Evolutionary conservation across 345 rosid genomes (phyloP).

Genomic region (Salix purpurea): DNA sequence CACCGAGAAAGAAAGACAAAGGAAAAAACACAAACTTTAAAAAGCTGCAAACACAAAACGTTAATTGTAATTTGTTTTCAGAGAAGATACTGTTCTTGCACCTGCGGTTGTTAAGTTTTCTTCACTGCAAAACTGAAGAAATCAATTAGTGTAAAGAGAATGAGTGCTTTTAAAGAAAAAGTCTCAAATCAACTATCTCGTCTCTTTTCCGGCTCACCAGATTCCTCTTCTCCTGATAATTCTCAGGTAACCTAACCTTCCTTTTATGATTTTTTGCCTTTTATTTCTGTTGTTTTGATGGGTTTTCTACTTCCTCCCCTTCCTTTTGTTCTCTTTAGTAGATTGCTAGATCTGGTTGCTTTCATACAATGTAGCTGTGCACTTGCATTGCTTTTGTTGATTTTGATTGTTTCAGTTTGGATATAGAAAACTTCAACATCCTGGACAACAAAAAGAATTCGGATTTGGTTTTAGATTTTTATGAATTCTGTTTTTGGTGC

Average conservation of each 20-base stretch:
- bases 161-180: conserved; percentile 67
- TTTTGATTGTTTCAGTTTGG: not conserved
- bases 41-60: not conserved
- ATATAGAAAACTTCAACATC: not conserved
- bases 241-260: conserved; percentile 37
- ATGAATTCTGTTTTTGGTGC: not conserved
- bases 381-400: not conserved
- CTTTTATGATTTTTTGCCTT: not conserved
- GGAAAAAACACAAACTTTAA: not conserved
- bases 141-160: not conserved
- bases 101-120: not conserved
- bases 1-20: too few species aligned
- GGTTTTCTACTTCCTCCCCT: not conserved
- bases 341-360: conserved; percentile 22
- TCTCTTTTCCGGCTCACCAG: conserved; percentile 54
- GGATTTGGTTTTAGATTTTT: not conserved
- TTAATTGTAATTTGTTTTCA: not conserved
- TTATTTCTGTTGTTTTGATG: not conserved
- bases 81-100: too few species aligned
- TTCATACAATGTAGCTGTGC: conserved; percentile 14
- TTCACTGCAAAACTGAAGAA: not conserved
- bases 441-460: not conserved
- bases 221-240: conserved; percentile 34
- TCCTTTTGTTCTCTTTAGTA: not conserved
- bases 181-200: conserved; percentile 68